Conservation (phyloP, 2,329 filamentous ascomycete genomes). For the Samsoniella hepiali region DNA sequence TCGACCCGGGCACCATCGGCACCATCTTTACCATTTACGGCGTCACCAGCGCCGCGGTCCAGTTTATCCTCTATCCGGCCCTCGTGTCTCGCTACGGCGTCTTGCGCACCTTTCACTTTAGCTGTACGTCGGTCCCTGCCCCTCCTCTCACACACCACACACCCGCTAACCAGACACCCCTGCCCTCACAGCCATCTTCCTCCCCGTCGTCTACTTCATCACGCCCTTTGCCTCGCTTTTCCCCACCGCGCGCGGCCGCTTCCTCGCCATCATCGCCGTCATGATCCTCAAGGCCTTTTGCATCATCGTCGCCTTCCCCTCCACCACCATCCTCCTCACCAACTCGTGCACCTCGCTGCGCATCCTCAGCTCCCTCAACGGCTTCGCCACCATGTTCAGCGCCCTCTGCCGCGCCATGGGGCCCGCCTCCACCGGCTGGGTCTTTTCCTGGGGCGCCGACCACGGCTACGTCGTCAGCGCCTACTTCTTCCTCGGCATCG, state of each 20-base stretch:
- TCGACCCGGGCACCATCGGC: constrained; percentile 71
- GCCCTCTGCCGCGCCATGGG: constrained; percentile 77
- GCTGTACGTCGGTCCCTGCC: constrained; percentile 38
- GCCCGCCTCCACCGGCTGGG: constrained; percentile 67
- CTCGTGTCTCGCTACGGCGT: constrained; percentile 72
- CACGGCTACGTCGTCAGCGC: constrained; percentile 73
- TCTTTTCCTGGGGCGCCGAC: constrained; percentile 74
- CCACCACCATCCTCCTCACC: constrained; percentile 83
- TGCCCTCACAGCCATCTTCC: constrained; percentile 49
- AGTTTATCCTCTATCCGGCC: constrained; percentile 81
- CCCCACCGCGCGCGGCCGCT: constrained; percentile 45
- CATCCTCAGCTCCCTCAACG: constrained; percentile 85
- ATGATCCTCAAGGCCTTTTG: constrained; percentile 72
- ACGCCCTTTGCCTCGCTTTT: constrained; percentile 77
- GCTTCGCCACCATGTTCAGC: constrained; percentile 78
- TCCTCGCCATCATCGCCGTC: constrained; percentile 60
- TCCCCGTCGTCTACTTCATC: constrained; percentile 75
- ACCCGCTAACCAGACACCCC: too few species aligned
- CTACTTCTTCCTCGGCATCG: constrained; percentile 71
- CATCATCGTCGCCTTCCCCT: constrained; percentile 84
- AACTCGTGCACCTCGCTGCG: constrained; percentile 73
- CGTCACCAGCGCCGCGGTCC: constrained; percentile 72
- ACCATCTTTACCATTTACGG: constrained; percentile 83
- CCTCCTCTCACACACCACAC: neutral
- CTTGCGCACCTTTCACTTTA: constrained; percentile 67